Evolutionary conservation across 116 monocot species (phyloP), one percentile per base, ranked within the genome.

Genomic region (Zostera marina): DNA sequence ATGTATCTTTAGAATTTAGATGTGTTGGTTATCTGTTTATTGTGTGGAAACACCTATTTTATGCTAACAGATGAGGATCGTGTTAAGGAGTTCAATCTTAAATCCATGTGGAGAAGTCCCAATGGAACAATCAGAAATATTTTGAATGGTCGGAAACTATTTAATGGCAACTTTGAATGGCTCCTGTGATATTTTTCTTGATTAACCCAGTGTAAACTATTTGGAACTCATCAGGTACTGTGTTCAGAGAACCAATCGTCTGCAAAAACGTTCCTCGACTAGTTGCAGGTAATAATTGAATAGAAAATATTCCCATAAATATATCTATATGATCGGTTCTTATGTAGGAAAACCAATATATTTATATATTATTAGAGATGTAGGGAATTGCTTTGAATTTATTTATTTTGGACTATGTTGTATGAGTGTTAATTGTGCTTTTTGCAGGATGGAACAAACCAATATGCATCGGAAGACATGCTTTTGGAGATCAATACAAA

Each of bases 121-220:
- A 88, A 96, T 80, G 96, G 96, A 41, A 88, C 96, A 64, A 89
- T 96, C 41, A 85, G 96, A 72, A 96, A 96, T 59, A 89, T 96
- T 22, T 74, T 88, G 59, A 96, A 96, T 75, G 93, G 93, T 87
- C 15, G 58, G 65, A 42, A 17, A 60, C 16, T 44, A 21, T 0
- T 54, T 9, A 51, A 51, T 17, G 20, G 8, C 59, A 8, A 44
- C 8, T 22, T 20, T 59, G 21, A 43, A 11, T 43, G 42, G 2
- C 32, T 2, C 5, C 23, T 41, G 9, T 20, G 9, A 13, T 22
- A 1, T 60, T 22, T 24, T 46, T 61, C 24, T 47, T 9, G 44
- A 7, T 15, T 2, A 44, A 45, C 13, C 32, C 21, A 47, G 61
- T 44, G 20, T 46, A 61, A 61, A 47, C 44, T 23, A 24, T 47